Conservation (phyloP, 768 basidiomycete genomes). For the Boletus pseudo-olivaceus region DNA sequence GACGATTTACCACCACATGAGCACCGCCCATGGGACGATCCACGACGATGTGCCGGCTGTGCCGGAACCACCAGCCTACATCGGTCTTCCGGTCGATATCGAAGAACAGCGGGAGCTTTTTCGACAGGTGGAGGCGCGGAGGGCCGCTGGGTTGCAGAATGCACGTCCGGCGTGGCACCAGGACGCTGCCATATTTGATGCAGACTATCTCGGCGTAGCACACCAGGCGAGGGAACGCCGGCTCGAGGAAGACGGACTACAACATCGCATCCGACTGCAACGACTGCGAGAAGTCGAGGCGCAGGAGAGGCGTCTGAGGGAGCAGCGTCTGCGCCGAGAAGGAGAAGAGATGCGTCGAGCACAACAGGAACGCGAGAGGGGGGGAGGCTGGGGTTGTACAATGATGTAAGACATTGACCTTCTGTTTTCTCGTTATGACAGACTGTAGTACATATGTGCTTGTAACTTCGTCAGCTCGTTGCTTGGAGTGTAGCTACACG, state of each 20-base stretch:
- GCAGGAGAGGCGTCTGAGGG: slow-evolving; percentile 1
- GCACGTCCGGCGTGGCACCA: neutral
- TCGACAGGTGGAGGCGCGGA: slow-evolving; percentile 12
- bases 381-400: slow-evolving; percentile 21
- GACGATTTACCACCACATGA: slow-evolving; percentile 40
- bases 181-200: neutral
- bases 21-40: slow-evolving; percentile 29
- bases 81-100: slow-evolving; percentile 15
- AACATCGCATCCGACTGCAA: neutral
- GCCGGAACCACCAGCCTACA: slow-evolving; percentile 6
- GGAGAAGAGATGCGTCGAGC: slow-evolving; percentile 8
- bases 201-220: neutral
- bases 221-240: neutral
- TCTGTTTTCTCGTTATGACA: neutral
- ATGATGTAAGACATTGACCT: slow-evolving; percentile 18
- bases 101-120: slow-evolving; percentile 20
- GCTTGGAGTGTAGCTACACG: neutral
- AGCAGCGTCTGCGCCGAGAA: neutral
- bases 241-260: neutral
- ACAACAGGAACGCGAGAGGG: neutral
- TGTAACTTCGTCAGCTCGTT: neutral
- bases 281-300: slow-evolving; percentile 5
- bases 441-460: neutral
- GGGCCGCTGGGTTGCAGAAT: neutral
- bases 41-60: slow-evolving; percentile 13